These are phyloP conservation scores for Bryum argenteum DNA, from an alignment of 225 moss, liverwort and hornwort genomes.

Conservation along the genomic window DNA sequence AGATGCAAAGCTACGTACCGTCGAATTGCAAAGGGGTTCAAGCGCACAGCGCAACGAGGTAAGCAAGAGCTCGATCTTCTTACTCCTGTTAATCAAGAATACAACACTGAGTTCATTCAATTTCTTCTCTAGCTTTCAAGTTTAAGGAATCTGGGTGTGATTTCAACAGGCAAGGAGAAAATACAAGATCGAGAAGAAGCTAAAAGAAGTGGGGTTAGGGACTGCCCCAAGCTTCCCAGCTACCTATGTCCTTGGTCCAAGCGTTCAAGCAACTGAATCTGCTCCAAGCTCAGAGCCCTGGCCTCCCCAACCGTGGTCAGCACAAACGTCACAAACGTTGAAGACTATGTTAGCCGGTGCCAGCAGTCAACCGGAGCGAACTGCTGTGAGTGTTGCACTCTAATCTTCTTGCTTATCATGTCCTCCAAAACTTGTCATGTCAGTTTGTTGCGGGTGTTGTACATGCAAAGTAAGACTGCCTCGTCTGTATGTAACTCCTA, in stretches of 20 bases:
- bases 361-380: neutral
- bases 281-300: slow-evolving; percentile 23
- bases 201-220: neutral
- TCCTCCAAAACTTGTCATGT: neutral
- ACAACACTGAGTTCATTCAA: no score
- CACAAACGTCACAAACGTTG: slow-evolving; percentile 14
- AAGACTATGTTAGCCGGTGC: neutral
- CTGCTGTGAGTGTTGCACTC: slow-evolving; percentile 20
- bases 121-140: no score
- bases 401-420: no score
- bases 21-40: no score
- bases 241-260: no score
- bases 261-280: neutral
- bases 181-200: neutral
- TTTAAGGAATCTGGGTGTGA: neutral
- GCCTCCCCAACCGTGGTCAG: slow-evolving; percentile 37
- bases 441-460: neutral
- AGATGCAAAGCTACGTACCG: no score
- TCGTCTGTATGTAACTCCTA: neutral
- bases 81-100: no score
- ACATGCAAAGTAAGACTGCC: neutral
- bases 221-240: neutral
- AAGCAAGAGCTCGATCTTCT: no score
- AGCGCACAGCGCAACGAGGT: no score
- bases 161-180: slow-evolving; percentile 10